These are phyloP conservation scores for Xylaria telfairii DNA, from an alignment of 495 filamentous ascomycete genomes.

Conservation along the genomic window DNA sequence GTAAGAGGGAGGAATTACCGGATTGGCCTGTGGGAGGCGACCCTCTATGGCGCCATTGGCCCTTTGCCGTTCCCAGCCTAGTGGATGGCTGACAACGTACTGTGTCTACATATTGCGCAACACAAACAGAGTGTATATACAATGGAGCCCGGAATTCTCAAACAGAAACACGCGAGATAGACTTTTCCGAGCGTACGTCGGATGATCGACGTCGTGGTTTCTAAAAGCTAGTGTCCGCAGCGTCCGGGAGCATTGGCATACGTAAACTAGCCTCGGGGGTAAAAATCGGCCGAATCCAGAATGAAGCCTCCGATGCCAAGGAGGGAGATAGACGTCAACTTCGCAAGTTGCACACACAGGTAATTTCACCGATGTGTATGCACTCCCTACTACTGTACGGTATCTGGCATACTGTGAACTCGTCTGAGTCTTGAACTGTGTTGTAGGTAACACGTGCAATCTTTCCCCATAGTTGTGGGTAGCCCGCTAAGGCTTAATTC, in stretches of 20 bases:
- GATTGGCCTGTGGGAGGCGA: constrained; percentile 17
- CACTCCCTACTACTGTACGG: not conserved
- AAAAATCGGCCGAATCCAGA: not conserved
- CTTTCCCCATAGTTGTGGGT: not conserved
- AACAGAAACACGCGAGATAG: not conserved
- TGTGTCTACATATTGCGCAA: not conserved
- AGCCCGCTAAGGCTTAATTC: not conserved
- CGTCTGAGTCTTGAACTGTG: not conserved
- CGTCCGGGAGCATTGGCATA: not conserved
- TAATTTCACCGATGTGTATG: not conserved
- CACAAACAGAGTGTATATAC: not conserved
- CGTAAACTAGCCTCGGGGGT: constrained; percentile 5
- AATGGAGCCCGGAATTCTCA: not conserved
- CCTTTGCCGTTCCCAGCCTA: constrained; percentile 25
- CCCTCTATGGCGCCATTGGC: constrained; percentile 29
- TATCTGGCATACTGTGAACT: too few relatives aligned
- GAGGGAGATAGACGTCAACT: not conserved
- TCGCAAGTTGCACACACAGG: too few relatives aligned
- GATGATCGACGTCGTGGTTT: not conserved
- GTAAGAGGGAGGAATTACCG: not conserved
- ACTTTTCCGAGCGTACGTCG: not conserved
- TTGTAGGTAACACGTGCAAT: not conserved
- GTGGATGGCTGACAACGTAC: not conserved
- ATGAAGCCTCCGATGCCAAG: constrained; percentile 1
- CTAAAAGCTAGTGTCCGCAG: not conserved